Evolutionary conservation across 306 rosid species (phyloP).

Genomic region (Hippophae tibetana): DNA sequence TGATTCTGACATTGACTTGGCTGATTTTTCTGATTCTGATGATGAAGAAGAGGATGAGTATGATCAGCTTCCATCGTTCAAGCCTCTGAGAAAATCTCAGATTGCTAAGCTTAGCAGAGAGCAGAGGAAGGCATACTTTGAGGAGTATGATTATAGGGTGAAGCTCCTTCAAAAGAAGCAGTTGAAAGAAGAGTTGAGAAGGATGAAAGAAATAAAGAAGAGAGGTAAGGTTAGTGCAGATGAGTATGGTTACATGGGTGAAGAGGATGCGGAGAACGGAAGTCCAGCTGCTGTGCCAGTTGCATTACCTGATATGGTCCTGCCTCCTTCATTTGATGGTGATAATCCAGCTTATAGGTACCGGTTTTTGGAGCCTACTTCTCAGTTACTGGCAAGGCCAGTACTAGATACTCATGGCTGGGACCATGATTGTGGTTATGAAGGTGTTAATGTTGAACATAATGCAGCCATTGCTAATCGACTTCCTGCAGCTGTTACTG

Average conservation of each 20-base stretch:
- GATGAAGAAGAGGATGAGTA: slow-evolving; percentile 82
- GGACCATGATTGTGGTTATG: slow-evolving; percentile 99
- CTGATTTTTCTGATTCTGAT: slow-evolving; percentile 81
- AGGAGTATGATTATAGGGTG: slow-evolving; percentile 94
- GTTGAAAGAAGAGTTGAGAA: slow-evolving; percentile 89
- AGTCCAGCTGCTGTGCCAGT: slow-evolving; percentile 94
- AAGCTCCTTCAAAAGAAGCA: slow-evolving; percentile 90
- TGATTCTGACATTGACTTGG: slow-evolving; percentile 86
- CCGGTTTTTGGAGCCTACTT: slow-evolving; percentile 93
- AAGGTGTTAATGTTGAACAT: slow-evolving; percentile 85
- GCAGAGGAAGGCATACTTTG: slow-evolving; percentile 75
- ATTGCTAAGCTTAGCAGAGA: slow-evolving; percentile 73
- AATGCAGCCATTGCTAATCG: slow-evolving; percentile 51
- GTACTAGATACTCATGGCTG: slow-evolving; percentile 90
- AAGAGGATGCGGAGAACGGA: slow-evolving; percentile 73
- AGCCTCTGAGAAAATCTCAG: slow-evolving; percentile 83
- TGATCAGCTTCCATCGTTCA: slow-evolving; percentile 94
- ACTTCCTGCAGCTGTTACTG: slow-evolving; percentile 70
- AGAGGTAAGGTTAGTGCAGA: slow-evolving; percentile 40
- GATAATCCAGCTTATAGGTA: slow-evolving; percentile 81
- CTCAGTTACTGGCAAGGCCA: slow-evolving; percentile 89
- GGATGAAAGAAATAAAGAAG: slow-evolving; percentile 86
- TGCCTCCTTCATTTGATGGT: slow-evolving; percentile 94
- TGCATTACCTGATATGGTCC: slow-evolving; percentile 85
- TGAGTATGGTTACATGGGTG: slow-evolving; percentile 47